Evolutionary conservation across 768 basidiomycete genomes (phyloP).

Genomic region (Cubamyces sp.): DNA sequence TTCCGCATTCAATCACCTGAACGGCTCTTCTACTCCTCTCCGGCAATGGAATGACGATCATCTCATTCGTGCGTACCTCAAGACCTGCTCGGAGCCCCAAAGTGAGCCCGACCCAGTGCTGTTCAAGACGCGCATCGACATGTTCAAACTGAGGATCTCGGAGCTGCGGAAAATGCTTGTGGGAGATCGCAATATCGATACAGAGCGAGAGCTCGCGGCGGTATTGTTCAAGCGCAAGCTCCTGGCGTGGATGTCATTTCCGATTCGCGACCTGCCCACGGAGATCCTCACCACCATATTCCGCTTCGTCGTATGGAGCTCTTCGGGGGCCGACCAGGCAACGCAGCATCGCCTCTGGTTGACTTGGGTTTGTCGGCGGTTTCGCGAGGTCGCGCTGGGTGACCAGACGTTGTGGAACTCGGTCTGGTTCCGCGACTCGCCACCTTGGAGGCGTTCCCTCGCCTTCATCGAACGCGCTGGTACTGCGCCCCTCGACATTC

Average conservation of each 20-base stretch:
- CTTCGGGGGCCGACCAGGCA: conserved; percentile 27
- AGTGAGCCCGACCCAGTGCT: background rate
- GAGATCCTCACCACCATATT: conserved; percentile 72
- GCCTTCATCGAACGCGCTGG: conserved; percentile 63
- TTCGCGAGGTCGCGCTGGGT: conserved; percentile 30
- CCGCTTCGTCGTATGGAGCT: conserved; percentile 61
- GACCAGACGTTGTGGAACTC: conserved; percentile 46
- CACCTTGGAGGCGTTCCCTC: conserved; percentile 54
- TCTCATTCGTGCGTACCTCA: conserved; percentile 11
- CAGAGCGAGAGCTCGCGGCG: conserved; percentile 24
- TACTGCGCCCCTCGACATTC: conserved; percentile 58
- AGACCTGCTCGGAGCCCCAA: background rate
- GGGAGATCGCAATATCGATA: conserved; percentile 17
- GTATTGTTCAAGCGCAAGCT: conserved; percentile 29
- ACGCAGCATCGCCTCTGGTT: conserved; percentile 49
- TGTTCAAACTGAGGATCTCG: conserved; percentile 16
- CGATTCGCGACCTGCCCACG: conserved; percentile 62
- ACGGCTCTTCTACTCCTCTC: background rate
- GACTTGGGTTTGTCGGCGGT: conserved; percentile 58
- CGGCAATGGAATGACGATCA: conserved; percentile 15
- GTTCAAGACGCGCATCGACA: conserved; percentile 8
- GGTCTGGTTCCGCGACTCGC: conserved; percentile 61
- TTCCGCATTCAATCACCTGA: background rate
- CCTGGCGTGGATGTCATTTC: conserved; percentile 50
- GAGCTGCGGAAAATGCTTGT: conserved; percentile 21